Percentiles rank a stretch among this genome's conserved stretches.
Conservation (phyloP, 2,329 filamentous ascomycete species). For the Fusarium odoratissimum region DNA sequence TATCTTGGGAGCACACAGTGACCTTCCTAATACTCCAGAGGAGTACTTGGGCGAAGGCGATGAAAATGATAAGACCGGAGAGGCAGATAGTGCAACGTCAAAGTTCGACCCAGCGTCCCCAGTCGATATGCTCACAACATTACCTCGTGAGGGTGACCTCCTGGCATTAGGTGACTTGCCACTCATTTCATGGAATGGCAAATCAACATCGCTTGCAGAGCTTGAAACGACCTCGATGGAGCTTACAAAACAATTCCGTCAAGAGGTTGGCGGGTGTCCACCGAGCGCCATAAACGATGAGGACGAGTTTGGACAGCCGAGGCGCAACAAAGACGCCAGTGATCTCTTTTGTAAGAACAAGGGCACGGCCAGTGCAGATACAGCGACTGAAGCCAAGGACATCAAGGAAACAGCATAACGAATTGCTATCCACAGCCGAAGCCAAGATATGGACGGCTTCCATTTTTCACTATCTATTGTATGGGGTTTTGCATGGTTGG, state of each 20-base stretch:
- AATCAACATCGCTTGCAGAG: slow-evolving; percentile 52
- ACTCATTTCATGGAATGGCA: slow-evolving; percentile 73
- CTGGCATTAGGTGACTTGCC: slow-evolving; percentile 62
- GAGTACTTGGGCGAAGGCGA: slow-evolving; percentile 61
- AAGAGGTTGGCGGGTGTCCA: slow-evolving; percentile 74
- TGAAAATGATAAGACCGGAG: slow-evolving; percentile 42
- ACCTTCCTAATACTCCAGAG: slow-evolving; percentile 79
- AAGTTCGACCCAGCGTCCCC: slow-evolving; percentile 57
- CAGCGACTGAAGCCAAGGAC: neutral
- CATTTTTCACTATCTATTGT: slow-evolving; percentile 8
- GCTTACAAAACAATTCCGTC: slow-evolving; percentile 70
- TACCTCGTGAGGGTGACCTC: slow-evolving; percentile 58
- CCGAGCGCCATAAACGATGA: slow-evolving; percentile 23
- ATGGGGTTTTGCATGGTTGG: slow-evolving; percentile 17
- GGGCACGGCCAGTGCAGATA: slow-evolving; percentile 2
- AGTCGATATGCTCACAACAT: slow-evolving; percentile 60
- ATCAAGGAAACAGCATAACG: slow-evolving; percentile 40
- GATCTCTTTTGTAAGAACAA: slow-evolving; percentile 73
- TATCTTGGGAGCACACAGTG: slow-evolving; percentile 80
- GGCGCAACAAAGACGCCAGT: slow-evolving; percentile 54
- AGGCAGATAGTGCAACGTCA: slow-evolving; percentile 44
- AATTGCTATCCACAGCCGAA: neutral
- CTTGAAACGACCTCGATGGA: slow-evolving; percentile 58
- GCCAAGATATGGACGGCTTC: slow-evolving; percentile 1
- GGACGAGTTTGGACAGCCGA: slow-evolving; percentile 25